phyloP scores from a whole-genome alignment of 2,329 filamentous ascomycete species.

The Chaetomiaceae sp. region DNA sequence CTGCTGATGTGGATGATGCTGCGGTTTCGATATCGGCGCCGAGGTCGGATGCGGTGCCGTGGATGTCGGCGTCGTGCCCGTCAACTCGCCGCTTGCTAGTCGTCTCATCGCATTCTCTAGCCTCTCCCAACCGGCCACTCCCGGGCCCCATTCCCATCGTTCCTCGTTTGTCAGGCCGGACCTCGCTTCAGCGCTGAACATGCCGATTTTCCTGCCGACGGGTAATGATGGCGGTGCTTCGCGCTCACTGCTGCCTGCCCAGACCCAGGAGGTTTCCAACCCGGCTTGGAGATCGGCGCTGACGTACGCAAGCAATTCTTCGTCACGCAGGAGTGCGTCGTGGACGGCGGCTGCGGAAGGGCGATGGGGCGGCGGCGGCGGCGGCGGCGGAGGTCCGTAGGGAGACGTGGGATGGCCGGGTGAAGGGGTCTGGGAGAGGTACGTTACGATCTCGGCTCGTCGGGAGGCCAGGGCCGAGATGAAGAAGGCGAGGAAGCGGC shows the following conservation, averaged over 20 bases:
- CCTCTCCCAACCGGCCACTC: conserved; percentile 63
- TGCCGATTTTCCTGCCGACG: conserved; percentile 27
- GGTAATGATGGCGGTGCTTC: conserved; percentile 32
- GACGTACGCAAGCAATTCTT: conserved; percentile 82
- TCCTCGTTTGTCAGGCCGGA: conserved; percentile 54
- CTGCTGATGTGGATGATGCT: not conserved
- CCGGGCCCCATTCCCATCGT: conserved; percentile 62
- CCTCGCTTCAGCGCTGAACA: conserved; percentile 45
- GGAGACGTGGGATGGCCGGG: conserved; percentile 28
- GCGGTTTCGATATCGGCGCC: not conserved
- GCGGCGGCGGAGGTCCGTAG: conserved; percentile 18
- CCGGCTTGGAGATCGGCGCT: conserved; percentile 81
- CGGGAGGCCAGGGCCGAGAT: conserved; percentile 60
- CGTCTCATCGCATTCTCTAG: conserved; percentile 61
- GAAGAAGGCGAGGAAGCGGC: conserved; percentile 79
- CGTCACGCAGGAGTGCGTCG: conserved; percentile 56
- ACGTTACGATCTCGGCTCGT: conserved; percentile 42
- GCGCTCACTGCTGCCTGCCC: conserved; percentile 59
- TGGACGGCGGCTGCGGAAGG: conserved; percentile 21
- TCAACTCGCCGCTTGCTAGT: conserved; percentile 36
- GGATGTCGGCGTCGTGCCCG: conserved; percentile 18
- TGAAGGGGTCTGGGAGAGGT: conserved; percentile 34
- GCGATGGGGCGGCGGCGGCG: conserved; percentile 22
- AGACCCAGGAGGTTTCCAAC: conserved; percentile 77
- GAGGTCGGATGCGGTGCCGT: not conserved